Conservation (phyloP, 495 filamentous ascomycete genomes). For the Neurospora sp. region DNA sequence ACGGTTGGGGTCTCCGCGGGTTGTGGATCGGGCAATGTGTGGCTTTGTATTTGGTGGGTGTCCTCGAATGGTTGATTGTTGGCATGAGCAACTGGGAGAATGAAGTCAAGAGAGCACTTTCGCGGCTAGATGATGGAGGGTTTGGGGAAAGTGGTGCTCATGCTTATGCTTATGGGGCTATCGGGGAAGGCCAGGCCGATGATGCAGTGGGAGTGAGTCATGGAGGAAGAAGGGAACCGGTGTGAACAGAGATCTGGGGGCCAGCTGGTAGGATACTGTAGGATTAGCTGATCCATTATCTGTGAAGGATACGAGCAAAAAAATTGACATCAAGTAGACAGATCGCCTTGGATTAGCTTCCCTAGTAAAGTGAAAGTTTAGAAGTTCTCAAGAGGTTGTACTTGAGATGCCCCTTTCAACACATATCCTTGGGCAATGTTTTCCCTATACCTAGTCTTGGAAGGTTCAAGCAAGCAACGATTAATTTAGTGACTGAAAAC, state of each 20-base stretch:
- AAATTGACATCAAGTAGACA: neutral
- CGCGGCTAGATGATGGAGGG: conserved; percentile 56
- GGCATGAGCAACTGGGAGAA: conserved; percentile 66
- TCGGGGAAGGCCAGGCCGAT: neutral
- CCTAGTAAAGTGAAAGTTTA: neutral
- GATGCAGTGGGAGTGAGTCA: conserved; percentile 1
- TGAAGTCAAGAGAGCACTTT: conserved; percentile 67
- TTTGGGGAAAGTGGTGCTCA: conserved; percentile 2
- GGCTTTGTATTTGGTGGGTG: conserved; percentile 74
- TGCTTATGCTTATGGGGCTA: conserved; percentile 1
- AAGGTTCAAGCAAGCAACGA: neutral
- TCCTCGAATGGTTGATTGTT: conserved; percentile 73
- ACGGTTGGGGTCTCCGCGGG: conserved; percentile 78
- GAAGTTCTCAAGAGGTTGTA: neutral
- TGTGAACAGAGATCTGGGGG: neutral
- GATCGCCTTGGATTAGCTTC: neutral
- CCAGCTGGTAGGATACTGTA: neutral
- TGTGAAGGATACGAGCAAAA: neutral
- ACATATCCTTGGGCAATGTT: neutral
- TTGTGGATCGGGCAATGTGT: conserved; percentile 88
- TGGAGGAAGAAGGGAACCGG: neutral
- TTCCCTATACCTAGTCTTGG: neutral
- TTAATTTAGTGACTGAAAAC: neutral
- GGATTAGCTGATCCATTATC: neutral
- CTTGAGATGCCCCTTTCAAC: neutral